Conservation (phyloP, 768 basidiomycete genomes). For the Pleurotus djamor region DNA sequence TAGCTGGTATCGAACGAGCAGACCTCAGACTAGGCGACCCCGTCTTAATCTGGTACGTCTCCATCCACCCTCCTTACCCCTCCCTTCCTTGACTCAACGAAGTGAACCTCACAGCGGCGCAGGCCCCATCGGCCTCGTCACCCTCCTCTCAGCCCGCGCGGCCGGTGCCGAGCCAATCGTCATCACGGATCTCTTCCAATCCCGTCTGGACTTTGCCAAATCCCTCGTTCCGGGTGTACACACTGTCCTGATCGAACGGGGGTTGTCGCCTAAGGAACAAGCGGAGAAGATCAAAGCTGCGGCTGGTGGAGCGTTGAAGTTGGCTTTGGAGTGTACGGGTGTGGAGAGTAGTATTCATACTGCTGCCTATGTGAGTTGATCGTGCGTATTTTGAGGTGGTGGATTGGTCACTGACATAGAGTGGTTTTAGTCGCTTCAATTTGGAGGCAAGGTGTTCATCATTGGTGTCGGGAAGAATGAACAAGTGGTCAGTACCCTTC, state of each 20-base stretch:
- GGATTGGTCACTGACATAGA: neutral
- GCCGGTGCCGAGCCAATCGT: conserved; percentile 71
- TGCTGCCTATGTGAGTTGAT: conserved; percentile 48
- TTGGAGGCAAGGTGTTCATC: conserved; percentile 68
- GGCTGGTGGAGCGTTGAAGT: conserved; percentile 45
- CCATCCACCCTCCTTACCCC: neutral
- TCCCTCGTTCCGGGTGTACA: conserved; percentile 56
- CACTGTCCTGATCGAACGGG: conserved; percentile 53
- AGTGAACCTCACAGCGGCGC: conserved; percentile 43
- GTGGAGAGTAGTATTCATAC: conserved; percentile 61
- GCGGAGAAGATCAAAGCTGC: conserved; percentile 50
- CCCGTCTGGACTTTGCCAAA: conserved; percentile 65
- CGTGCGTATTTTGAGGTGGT: neutral
- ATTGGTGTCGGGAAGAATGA: conserved; percentile 70
- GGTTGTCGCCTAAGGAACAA: conserved; percentile 41
- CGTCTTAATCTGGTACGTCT: conserved; percentile 52
- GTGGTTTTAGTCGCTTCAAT: conserved; percentile 51
- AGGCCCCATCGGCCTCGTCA: conserved; percentile 64
- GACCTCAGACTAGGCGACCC: conserved; percentile 65
- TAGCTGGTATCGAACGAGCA: conserved; percentile 67
- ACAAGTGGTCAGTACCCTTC: conserved; percentile 38
- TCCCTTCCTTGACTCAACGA: neutral
- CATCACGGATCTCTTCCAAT: conserved; percentile 67
- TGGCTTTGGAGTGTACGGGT: conserved; percentile 66
- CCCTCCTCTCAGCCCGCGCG: conserved; percentile 61